Percentiles rank a stretch among this genome's conserved stretches.
These are phyloP conservation scores for Acacia crassicarpa DNA, from an alignment of 306 rosid genomes.

Conservation along the genomic window DNA sequence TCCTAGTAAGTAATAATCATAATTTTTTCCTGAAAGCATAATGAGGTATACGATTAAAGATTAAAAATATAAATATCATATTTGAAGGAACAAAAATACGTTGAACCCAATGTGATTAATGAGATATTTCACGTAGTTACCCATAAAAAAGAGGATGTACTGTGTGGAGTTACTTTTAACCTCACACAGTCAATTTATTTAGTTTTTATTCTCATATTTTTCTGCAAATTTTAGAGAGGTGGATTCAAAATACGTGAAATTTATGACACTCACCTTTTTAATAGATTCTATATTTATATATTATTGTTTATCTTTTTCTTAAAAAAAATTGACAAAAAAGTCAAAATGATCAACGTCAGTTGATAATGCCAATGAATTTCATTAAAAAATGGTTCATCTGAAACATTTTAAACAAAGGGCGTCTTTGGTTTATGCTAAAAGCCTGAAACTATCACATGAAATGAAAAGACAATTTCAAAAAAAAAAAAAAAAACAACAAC, in stretches of 20 bases:
- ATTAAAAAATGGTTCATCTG: neutral
- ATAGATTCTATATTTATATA: no score
- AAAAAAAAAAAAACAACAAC: no score
- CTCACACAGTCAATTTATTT: neutral
- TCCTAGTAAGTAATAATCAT: no score
- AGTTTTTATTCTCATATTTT: neutral
- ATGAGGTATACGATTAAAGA: no score
- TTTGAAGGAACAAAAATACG: no score
- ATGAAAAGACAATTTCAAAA: no score
- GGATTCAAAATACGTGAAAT: neutral
- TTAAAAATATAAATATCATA: neutral
- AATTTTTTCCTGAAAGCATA: no score
- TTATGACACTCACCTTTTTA: neutral
- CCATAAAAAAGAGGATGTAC: no score
- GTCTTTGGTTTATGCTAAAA: neutral
- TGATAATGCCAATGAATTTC: neutral
- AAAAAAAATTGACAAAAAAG: neutral
- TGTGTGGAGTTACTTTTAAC: no score
- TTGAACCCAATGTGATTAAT: neutral
- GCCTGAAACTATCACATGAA: neutral
- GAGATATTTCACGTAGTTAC: neutral
- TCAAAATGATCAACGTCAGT: neutral
- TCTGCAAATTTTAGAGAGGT: neutral
- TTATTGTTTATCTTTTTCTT: no score
- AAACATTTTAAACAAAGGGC: neutral